Base-by-base conservation (phyloP, 148 eudicot genomes). In the Suaeda aralocaspica region DNA sequence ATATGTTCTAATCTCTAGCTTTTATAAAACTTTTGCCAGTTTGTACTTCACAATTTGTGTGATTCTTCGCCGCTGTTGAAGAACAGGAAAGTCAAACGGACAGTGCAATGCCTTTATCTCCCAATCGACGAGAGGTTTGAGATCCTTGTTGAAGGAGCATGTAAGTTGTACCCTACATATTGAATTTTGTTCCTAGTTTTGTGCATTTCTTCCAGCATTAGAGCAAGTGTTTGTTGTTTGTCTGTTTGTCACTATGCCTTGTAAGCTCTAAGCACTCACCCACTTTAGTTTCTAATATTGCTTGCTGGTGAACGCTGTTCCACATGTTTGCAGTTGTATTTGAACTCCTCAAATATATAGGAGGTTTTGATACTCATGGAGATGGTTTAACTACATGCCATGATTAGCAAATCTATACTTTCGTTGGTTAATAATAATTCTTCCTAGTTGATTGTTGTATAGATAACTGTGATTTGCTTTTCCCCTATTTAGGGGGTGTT, bases 61-160 rank as follows among this genome's bases (percentile, higher is more conserved):
- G 80, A 45, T 78, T 91, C 93, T 94, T 94, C 73, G 82, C 83
- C 64, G 86, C 84, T 77, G 75, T 68, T 76, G 76, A 78, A 75
- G 86, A 76, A 52, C 42, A 25, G 84, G 69, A 79, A 77, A 74
- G 76, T 72, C 52, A 87, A 89, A 79, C 76, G 80, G 42, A 60
- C 65, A 60, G n/a, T 94, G 96, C 83, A 75, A 78, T 66, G 97
- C 96, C 36, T 94, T 85, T 69, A 78, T 94, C 44, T 94, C 99
- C 51, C 96, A 85, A 75, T 91, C 97, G 41, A 91, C 99, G 15
- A 84, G 96, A 84, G 84, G 85, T 70, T 78, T 94, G 59, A 84
- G 99, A 82, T 86, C 96, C 66, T 81, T 87, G 82, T 78, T 94
- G 77, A 89, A 71, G 74, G 93, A 89, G 79, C 96, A 91, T 76